Evolutionary conservation across 2,329 filamentous ascomycete species (phyloP).

Genomic region (Colletotrichum sp.): DNA sequence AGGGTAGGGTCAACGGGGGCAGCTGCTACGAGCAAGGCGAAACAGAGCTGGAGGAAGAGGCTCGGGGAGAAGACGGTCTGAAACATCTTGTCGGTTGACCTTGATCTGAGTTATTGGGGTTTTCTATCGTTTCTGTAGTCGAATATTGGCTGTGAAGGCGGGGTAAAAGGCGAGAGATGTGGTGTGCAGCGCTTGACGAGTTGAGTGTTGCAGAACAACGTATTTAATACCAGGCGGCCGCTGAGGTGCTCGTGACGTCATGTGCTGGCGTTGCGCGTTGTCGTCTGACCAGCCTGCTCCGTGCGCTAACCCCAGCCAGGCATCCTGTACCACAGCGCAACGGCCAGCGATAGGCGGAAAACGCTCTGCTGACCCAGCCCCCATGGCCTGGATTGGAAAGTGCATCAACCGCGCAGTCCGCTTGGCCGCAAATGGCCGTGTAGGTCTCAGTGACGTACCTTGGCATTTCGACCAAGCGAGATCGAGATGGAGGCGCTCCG

Average conservation of each 20-base stretch:
- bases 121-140: background rate
- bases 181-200: background rate
- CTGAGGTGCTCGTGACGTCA: background rate
- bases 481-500: background rate
- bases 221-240: background rate
- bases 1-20: conserved; percentile 54
- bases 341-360: background rate
- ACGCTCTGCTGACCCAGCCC: background rate
- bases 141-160: background rate
- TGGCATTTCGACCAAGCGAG: too few species aligned
- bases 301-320: background rate
- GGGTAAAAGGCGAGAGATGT: background rate
- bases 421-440: background rate
- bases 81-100: background rate
- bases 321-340: background rate
- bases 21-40: conserved; percentile 54
- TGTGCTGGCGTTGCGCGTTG: background rate
- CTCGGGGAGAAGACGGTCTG: conserved; percentile 30
- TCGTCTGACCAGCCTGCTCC: background rate
- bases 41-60: conserved; percentile 58
- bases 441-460: background rate
- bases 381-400: background rate
- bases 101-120: background rate
- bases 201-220: background rate
- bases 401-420: background rate